Percentiles rank a stretch among this genome's conserved stretches.
Conservation (phyloP, 345 rosid species). For the Aquilaria sinensis region DNA sequence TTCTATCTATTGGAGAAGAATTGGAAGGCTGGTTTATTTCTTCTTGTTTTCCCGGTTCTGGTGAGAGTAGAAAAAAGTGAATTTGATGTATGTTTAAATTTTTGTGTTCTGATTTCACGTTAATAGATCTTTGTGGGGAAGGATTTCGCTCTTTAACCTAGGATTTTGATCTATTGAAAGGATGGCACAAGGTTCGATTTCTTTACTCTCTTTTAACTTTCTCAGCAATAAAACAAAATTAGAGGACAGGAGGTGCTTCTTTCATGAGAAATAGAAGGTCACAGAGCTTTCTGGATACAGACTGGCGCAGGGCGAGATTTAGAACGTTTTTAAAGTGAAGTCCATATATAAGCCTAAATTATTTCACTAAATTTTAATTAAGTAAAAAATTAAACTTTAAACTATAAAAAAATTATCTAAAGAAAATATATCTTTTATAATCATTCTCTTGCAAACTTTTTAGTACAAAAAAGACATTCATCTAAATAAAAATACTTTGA, state of each 20-base stretch:
- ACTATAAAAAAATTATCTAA: too few relatives aligned
- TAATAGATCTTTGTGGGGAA: not conserved
- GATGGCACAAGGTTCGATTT: not conserved
- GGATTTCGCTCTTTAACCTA: not conserved
- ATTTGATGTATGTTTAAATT: too few relatives aligned
- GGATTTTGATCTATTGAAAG: not conserved
- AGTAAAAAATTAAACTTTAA: too few relatives aligned
- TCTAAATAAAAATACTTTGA: too few relatives aligned
- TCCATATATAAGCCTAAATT: too few relatives aligned
- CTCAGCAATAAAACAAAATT: not conserved
- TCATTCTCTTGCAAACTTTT: too few relatives aligned
- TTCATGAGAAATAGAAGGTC: slow-evolving; percentile 40
- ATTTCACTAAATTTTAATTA: too few relatives aligned
- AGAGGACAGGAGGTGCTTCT: slow-evolving; percentile 24
- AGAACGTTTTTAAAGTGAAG: too few relatives aligned
- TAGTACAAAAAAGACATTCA: too few relatives aligned
- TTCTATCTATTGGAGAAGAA: not conserved
- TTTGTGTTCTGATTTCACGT: not conserved
- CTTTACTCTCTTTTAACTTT: not conserved
- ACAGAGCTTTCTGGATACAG: slow-evolving; percentile 27
- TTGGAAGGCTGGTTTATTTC: not conserved
- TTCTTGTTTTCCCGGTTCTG: not conserved
- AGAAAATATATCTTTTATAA: too few relatives aligned
- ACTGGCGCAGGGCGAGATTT: not conserved
- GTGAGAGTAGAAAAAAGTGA: not conserved